Conservation (phyloP, 345 rosid species). For the Pseudoturritis turrita region DNA sequence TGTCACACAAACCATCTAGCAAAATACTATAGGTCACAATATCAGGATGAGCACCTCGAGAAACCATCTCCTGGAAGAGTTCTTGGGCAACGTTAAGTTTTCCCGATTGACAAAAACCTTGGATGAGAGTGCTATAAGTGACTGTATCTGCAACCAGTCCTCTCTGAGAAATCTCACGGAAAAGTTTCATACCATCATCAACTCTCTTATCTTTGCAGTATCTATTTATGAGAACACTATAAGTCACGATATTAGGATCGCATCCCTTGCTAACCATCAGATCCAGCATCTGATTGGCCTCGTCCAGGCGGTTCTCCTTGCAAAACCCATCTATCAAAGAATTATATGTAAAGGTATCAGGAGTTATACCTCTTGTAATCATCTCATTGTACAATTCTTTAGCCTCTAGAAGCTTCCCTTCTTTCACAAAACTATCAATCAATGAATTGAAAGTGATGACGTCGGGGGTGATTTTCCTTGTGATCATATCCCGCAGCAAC, state of each 20-base stretch:
- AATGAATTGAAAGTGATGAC: not conserved
- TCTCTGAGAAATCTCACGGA: slow-evolving; percentile 12
- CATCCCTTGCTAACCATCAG: too few species aligned
- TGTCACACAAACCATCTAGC: slow-evolving; percentile 30
- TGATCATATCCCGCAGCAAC: slow-evolving; percentile 1
- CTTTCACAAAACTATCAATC: not conserved
- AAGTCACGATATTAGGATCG: too few species aligned
- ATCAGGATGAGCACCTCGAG: not conserved
- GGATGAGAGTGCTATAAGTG: slow-evolving; percentile 24
- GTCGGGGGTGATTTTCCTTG: not conserved
- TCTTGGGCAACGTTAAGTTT: slow-evolving; percentile 19
- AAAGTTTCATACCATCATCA: slow-evolving; percentile 22
- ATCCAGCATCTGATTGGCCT: too few species aligned
- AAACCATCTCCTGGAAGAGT: slow-evolving; percentile 26
- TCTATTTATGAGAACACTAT: too few species aligned
- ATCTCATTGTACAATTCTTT: not conserved
- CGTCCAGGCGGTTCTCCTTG: too few species aligned
- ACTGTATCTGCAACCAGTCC: slow-evolving; percentile 9
- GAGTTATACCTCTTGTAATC: not conserved
- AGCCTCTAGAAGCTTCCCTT: slow-evolving; percentile 16
- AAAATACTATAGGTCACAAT: not conserved
- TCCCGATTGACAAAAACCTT: slow-evolving; percentile 12
- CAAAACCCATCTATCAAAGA: slow-evolving; percentile 31
- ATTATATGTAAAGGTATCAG: slow-evolving; percentile 12
- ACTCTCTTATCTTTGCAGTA: slow-evolving; percentile 15